A percentile compares a stretch with the other conserved stretches of the same genome.
These are phyloP conservation scores for Raddia distichophylla DNA, from an alignment of 176 grass and related monocot species.

Conservation along the genomic window DNA sequence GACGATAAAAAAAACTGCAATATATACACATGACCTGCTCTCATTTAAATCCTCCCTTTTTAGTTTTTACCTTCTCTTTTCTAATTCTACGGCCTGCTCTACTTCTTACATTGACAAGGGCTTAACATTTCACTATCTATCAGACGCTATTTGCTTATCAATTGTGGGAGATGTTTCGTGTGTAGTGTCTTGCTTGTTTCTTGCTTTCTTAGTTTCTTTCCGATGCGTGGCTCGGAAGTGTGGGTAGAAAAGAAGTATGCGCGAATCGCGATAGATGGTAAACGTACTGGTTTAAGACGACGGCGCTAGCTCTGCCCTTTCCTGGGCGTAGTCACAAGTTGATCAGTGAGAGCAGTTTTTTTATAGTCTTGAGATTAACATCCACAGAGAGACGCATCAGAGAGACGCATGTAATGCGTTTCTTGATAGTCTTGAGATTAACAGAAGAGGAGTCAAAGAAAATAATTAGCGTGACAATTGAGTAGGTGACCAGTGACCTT, in stretches of 20 bases:
- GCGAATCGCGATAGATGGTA: too few species aligned
- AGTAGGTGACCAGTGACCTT: too few species aligned
- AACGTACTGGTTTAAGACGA: slow-evolving; percentile 20
- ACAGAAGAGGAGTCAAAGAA: neutral
- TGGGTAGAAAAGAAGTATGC: neutral
- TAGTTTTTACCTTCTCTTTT: too few species aligned
- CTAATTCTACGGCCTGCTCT: too few species aligned
- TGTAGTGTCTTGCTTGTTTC: neutral
- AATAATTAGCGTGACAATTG: neutral
- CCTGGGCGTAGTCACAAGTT: neutral
- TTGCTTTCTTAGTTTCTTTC: neutral
- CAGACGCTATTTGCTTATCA: too few species aligned
- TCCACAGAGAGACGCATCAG: neutral
- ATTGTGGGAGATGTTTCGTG: neutral
- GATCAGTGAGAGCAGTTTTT: slow-evolving; percentile 6
- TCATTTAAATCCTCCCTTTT: too few species aligned
- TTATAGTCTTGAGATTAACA: slow-evolving; percentile 2
- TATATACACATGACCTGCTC: too few species aligned
- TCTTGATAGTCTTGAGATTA: neutral
- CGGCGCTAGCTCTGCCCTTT: neutral
- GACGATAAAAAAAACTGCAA: too few species aligned
- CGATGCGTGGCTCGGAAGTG: neutral
- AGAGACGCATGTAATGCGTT: neutral
- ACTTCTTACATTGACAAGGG: too few species aligned
- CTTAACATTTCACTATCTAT: too few species aligned